A percentile compares a stretch with the other conserved stretches of the same genome.
Conservation (phyloP, 768 basidiomycete genomes). For the Rhodosporidiobolus odoratus region DNA sequence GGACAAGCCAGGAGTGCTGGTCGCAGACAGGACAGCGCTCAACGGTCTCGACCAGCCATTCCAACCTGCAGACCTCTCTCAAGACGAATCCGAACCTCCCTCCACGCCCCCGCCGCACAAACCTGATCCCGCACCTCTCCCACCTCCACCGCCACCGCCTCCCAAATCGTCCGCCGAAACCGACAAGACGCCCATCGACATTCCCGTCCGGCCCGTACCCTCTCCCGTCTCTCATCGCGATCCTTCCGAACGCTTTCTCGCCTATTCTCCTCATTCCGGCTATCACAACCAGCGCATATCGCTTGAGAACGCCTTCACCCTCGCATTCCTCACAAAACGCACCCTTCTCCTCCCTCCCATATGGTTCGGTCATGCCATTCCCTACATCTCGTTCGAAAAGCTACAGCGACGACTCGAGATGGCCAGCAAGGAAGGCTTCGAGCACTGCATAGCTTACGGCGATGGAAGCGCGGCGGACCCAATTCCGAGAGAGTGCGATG, state of each 20-base stretch:
- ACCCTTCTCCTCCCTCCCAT: constrained; percentile 74
- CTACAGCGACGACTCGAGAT: constrained; percentile 51
- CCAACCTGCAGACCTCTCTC: neutral
- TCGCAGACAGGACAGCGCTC: neutral
- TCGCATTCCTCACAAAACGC: constrained; percentile 64
- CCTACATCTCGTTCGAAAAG: constrained; percentile 57
- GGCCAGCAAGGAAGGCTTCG: constrained; percentile 49
- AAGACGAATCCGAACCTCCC: too few species aligned
- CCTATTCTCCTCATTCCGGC: constrained; percentile 75
- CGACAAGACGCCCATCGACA: constrained; percentile 27
- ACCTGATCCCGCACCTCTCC: neutral
- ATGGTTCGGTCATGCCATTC: constrained; percentile 62
- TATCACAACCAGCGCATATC: constrained; percentile 83
- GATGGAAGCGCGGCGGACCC: constrained; percentile 53
- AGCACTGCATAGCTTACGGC: constrained; percentile 35
- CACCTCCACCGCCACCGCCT: neutral
- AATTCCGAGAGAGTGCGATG: constrained; percentile 56
- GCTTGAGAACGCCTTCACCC: constrained; percentile 74
- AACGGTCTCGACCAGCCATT: neutral
- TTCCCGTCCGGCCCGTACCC: constrained; percentile 1
- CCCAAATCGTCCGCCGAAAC: neutral
- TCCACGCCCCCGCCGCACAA: too few species aligned
- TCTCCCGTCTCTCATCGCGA: neutral
- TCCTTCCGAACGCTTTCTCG: constrained; percentile 51
- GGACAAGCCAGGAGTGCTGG: neutral